phyloP scores from a whole-genome alignment of 352 stramenopile genomes.

The Globisporangium orthogonon region DNA sequence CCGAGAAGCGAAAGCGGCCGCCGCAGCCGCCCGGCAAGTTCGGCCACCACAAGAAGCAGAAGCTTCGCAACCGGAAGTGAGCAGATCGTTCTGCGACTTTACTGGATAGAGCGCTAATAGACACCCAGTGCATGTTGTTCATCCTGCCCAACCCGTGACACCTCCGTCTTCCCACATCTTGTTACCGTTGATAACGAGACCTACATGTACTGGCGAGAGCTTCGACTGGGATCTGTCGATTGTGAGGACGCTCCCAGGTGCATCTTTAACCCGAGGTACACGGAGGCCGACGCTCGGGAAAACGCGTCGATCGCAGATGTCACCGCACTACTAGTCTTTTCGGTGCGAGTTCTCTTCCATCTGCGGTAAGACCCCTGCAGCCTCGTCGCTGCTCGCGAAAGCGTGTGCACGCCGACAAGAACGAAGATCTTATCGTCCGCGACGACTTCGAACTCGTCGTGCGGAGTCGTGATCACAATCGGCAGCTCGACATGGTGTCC shows the following conservation, averaged over 20 bases:
- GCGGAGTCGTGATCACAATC: slow-evolving; percentile 72
- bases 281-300: slow-evolving; percentile 20
- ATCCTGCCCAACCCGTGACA: background rate
- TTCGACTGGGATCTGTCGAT: slow-evolving; percentile 1
- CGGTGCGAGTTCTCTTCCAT: background rate
- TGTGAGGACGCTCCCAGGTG: background rate
- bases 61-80: slow-evolving; percentile 12
- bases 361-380: slow-evolving; percentile 54
- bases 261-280: slow-evolving; percentile 20
- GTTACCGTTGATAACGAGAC: slow-evolving; percentile 18
- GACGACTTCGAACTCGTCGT: slow-evolving; percentile 40
- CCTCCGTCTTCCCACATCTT: slow-evolving; percentile 7
- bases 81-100: background rate
- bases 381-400: slow-evolving; percentile 46
- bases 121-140: slow-evolving; percentile 1
- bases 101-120: slow-evolving; percentile 3
- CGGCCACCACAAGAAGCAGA: slow-evolving; percentile 19
- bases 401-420: slow-evolving; percentile 63
- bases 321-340: background rate
- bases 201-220: slow-evolving; percentile 17
- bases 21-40: slow-evolving; percentile 16
- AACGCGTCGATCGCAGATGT: slow-evolving; percentile 1
- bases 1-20: slow-evolving; percentile 17
- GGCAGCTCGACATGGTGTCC: slow-evolving; percentile 46
- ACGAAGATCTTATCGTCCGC: slow-evolving; percentile 60